These are phyloP conservation scores for Crotalaria pallida DNA, from an alignment of 306 rosid genomes.

Conservation along the genomic window DNA sequence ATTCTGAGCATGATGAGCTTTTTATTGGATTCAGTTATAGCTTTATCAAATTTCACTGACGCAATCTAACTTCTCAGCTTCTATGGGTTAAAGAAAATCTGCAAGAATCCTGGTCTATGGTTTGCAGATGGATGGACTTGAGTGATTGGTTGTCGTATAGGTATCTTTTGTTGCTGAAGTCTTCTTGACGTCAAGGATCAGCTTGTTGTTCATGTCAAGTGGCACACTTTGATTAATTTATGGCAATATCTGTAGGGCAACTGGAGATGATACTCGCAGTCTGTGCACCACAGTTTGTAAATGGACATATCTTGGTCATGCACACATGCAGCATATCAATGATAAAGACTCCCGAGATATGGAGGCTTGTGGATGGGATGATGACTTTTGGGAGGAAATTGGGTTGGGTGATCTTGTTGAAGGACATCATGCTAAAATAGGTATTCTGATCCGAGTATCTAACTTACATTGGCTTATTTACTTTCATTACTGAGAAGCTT, in stretches of 20 bases:
- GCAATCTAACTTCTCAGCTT: slow-evolving; percentile 55
- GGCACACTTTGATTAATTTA: slow-evolving; percentile 15
- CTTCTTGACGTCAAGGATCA: slow-evolving; percentile 10
- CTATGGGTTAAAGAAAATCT: slow-evolving; percentile 97
- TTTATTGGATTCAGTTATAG: not conserved
- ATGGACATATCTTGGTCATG: slow-evolving; percentile 99
- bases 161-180: slow-evolving; percentile 35
- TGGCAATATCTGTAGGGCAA: slow-evolving; percentile 58
- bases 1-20: slow-evolving; percentile 1
- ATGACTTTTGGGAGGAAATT: slow-evolving; percentile 98
- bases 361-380: slow-evolving; percentile 99
- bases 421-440: slow-evolving; percentile 97
- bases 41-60: slow-evolving; percentile 23
- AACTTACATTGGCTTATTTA: not conserved
- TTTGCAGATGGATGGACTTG: slow-evolving; percentile 98
- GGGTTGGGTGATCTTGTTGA: slow-evolving; percentile 94
- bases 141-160: slow-evolving; percentile 99
- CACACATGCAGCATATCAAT: slow-evolving; percentile 73
- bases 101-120: slow-evolving; percentile 93
- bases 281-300: slow-evolving; percentile 95
- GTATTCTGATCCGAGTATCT: slow-evolving; percentile 41
- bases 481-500: slow-evolving; percentile 10
- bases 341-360: slow-evolving; percentile 70
- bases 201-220: slow-evolving; percentile 21
- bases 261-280: slow-evolving; percentile 95